These are phyloP conservation scores for Aristolochia fimbriata DNA, from an alignment of 164 flowering plant species.

Conservation along the genomic window DNA sequence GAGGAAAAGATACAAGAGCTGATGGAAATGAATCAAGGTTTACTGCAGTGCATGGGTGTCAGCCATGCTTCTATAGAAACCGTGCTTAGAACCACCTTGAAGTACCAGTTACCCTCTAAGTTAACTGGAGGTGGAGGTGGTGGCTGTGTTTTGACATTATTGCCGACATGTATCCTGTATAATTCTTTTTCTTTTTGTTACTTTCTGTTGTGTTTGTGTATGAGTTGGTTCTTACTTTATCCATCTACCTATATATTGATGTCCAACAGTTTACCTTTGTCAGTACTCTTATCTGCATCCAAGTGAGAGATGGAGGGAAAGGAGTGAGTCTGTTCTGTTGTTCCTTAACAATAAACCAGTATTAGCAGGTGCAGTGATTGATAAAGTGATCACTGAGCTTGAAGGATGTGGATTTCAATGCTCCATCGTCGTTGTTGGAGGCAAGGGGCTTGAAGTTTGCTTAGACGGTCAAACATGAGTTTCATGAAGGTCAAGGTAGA, in stretches of 20 bases:
- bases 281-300: too few relatives aligned
- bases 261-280: too few relatives aligned
- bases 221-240: too few relatives aligned
- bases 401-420: slow-evolving; percentile 84
- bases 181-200: neutral
- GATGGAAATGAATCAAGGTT: slow-evolving; percentile 97
- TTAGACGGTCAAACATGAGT: slow-evolving; percentile 29
- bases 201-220: neutral
- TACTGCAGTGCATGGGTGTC: slow-evolving; percentile 94
- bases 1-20: slow-evolving; percentile 79
- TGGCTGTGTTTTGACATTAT: slow-evolving; percentile 88
- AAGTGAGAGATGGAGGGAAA: too few relatives aligned
- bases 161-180: slow-evolving; percentile 76
- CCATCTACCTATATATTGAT: too few relatives aligned
- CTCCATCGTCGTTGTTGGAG: slow-evolving; percentile 64
- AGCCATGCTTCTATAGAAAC: slow-evolving; percentile 90
- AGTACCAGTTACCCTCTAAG: slow-evolving; percentile 76
- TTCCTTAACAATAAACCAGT: slow-evolving; percentile 50
- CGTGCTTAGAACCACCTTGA: slow-evolving; percentile 72
- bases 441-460: slow-evolving; percentile 59
- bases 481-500: neutral
- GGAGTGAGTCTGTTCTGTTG: too few relatives aligned
- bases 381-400: slow-evolving; percentile 65
- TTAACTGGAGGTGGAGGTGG: slow-evolving; percentile 99
- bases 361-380: slow-evolving; percentile 46